phyloP scores from a whole-genome alignment of 768 basidiomycete species.

The Pleurotus eryngii region DNA sequence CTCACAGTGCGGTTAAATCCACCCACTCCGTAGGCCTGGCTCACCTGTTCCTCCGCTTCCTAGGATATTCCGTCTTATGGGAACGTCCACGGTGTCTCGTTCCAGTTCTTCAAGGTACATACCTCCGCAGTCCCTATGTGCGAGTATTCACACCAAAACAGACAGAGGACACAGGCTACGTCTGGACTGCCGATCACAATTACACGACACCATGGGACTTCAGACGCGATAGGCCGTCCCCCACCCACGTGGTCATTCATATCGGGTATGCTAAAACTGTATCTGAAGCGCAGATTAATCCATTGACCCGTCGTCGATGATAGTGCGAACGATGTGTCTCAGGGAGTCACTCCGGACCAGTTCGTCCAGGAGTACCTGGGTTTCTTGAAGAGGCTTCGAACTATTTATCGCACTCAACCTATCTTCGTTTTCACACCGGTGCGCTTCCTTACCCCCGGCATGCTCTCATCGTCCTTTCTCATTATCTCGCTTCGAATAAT shows the following conservation, averaged over 20 bases:
- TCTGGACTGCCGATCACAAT: slow-evolving; percentile 53
- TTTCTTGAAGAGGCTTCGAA: slow-evolving; percentile 43
- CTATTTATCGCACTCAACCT: slow-evolving; percentile 39
- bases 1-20: slow-evolving; percentile 31
- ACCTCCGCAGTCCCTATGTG: too few relatives aligned
- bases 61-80: slow-evolving; percentile 51
- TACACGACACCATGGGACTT: slow-evolving; percentile 62
- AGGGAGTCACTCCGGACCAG: slow-evolving; percentile 39
- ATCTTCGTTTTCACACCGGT: slow-evolving; percentile 56
- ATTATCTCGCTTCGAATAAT: not conserved
- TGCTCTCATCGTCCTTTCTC: too few relatives aligned
- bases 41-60: not conserved
- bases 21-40: too few relatives aligned
- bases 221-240: slow-evolving; percentile 36
- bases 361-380: slow-evolving; percentile 48
- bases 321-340: slow-evolving; percentile 55
- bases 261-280: slow-evolving; percentile 38
- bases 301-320: not conserved
- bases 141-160: slow-evolving; percentile 13
- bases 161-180: slow-evolving; percentile 58
- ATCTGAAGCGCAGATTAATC: not conserved
- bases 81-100: slow-evolving; percentile 50
- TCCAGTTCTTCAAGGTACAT: slow-evolving; percentile 44
- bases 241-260: slow-evolving; percentile 55
- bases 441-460: slow-evolving; percentile 12